Base-by-base conservation (phyloP, 2,329 filamentous ascomycete genomes). In the Hypoxylon sp. region DNA sequence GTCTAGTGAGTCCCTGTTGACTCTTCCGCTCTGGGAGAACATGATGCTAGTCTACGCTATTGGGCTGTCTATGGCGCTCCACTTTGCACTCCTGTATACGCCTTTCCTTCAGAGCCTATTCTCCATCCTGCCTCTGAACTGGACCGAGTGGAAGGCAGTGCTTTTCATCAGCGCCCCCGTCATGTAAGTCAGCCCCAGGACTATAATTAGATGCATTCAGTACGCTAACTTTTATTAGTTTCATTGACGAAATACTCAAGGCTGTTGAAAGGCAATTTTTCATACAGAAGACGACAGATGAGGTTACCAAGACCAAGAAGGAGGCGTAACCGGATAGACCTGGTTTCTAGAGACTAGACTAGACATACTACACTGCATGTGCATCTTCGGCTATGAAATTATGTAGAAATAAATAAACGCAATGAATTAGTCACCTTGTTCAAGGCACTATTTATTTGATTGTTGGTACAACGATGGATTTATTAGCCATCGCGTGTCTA, bases 21-120 rank as follows among this genome's bases (percentile, higher is more conserved):
- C 94, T 1, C 88, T 99, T 70, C 95, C 94, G 9, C 85, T 99
- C n/a, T 98, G 95, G 95, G 90, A 95, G 78, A 99, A 99, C 84
- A 96, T 97, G 91, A 96, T 97, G 87, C 90, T 99, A 17, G 93
- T 99, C 61, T 97, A 97, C 76, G 97, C 96, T 70, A 97, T 99
- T 78, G 86, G 88, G 10, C 84, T 99, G 70, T 97, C 93, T 42
- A 99, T 99, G 96, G 90, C 89, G 0, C 87, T 99, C 63, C 96
- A 99, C 85, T 98, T 98, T 80, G 93, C 91, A 24, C 91, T 99
- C 54, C 87, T 99, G 39, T 99, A 99, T 82, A 92, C 91, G 2
- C 96, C 97, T 0, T 89, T 97, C 82, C 83, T 99, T 65, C 95
- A 98, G 82, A 85, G 84, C 6, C 83, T 99, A 65, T 99, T 99